phyloP scores from a whole-genome alignment of 306 rosid genomes.

The Dryas drummondii region DNA sequence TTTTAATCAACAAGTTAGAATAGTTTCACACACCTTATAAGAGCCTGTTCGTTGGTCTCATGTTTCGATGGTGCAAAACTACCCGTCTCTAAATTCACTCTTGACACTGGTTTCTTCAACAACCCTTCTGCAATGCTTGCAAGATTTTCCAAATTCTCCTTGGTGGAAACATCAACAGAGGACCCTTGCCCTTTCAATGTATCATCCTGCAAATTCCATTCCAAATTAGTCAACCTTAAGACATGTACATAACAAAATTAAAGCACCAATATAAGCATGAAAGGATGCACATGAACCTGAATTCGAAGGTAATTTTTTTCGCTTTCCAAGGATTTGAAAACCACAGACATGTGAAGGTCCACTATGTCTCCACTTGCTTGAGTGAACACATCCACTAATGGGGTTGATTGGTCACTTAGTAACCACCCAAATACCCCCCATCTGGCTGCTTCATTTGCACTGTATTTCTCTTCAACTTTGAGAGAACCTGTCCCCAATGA shows the following conservation, averaged over 20 bases:
- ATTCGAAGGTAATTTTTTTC: constrained; percentile 37
- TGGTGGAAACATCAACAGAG: constrained; percentile 57
- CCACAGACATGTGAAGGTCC: neutral
- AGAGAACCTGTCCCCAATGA: too few species aligned
- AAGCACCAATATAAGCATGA: too few species aligned
- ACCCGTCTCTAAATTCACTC: constrained; percentile 52
- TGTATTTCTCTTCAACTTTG: constrained; percentile 26
- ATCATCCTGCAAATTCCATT: constrained; percentile 48
- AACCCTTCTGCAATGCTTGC: constrained; percentile 46
- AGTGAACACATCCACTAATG: neutral
- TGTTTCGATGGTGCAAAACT: constrained; percentile 18
- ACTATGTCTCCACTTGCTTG: neutral
- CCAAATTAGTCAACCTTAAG: too few species aligned
- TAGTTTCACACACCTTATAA: constrained; percentile 35
- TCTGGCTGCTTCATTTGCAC: constrained; percentile 31
- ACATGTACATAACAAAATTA: too few species aligned
- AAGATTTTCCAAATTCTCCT: constrained; percentile 46
- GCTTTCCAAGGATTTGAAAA: neutral
- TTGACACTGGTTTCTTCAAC: constrained; percentile 51
- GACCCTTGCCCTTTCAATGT: constrained; percentile 32
- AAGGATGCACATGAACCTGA: constrained; percentile 1
- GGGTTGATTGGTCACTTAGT: neutral
- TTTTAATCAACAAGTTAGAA: too few species aligned
- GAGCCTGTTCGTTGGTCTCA: constrained; percentile 54
- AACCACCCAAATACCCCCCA: constrained; percentile 46